Evolutionary conservation across 2,329 filamentous ascomycete genomes (phyloP).

Genomic region (Aureobasidium sp.): DNA sequence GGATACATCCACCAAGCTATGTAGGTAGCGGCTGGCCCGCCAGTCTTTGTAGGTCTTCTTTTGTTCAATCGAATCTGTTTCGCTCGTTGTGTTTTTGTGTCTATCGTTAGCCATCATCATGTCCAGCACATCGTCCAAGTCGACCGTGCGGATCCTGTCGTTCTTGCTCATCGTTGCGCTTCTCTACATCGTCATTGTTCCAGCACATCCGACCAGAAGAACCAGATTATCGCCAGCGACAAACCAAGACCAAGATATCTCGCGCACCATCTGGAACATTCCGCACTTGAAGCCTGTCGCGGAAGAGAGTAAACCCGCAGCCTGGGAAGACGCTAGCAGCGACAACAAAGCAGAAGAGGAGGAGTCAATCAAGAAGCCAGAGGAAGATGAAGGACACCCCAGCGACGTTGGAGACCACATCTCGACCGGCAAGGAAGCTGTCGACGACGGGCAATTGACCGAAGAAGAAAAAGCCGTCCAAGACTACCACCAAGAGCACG

Average conservation of each 20-base stretch:
- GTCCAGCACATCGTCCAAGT: neutral
- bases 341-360: neutral
- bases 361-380: neutral
- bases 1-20: neutral
- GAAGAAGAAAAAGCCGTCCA: slow-evolving; percentile 5
- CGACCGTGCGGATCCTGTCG: neutral
- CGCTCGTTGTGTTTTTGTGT: neutral
- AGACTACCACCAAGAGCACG: slow-evolving; percentile 1
- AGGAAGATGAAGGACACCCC: neutral
- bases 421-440: neutral
- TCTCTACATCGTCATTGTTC: neutral
- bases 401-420: neutral
- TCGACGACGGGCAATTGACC: neutral
- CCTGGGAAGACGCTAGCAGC: neutral
- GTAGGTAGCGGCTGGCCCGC: neutral
- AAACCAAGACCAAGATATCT: neutral
- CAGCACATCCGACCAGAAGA: neutral
- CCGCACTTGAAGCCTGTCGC: neutral
- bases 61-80: neutral
- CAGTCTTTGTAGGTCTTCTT: neutral
- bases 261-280: neutral
- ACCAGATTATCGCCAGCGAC: neutral
- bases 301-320: neutral
- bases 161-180: neutral
- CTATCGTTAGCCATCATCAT: neutral